These are phyloP conservation scores for Coleophoma cylindrospora DNA, from an alignment of 2,329 filamentous ascomycete genomes.

Conservation along the genomic window DNA sequence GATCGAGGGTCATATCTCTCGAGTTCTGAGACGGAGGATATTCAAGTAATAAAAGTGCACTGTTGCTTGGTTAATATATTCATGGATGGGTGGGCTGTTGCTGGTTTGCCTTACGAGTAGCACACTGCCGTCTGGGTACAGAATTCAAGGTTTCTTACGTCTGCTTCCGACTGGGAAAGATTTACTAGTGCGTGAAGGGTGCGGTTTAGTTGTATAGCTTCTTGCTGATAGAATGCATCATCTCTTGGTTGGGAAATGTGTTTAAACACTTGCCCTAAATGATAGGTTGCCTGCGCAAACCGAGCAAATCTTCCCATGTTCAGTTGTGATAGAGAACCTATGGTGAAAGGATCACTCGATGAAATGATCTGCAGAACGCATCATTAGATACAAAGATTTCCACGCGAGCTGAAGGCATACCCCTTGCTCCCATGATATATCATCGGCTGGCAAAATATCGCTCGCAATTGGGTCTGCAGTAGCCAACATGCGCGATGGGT, in stretches of 20 bases:
- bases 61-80: neutral
- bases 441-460: conserved; percentile 2
- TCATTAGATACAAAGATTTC: neutral
- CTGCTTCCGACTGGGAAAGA: neutral
- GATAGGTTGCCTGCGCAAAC: conserved; percentile 4
- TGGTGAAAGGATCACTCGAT: neutral
- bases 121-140: conserved; percentile 5
- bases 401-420: neutral
- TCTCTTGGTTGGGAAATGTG: neutral
- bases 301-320: conserved; percentile 8
- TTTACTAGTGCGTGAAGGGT: conserved; percentile 4
- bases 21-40: neutral
- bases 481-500: conserved; percentile 1
- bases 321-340: neutral
- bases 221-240: neutral
- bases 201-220: conserved; percentile 3
- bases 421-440: conserved; percentile 2
- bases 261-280: conserved; percentile 2
- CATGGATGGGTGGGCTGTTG: no score
- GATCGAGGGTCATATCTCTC: neutral
- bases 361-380: neutral
- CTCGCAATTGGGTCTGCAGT: conserved; percentile 1
- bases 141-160: conserved; percentile 1
- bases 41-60: neutral
- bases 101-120: conserved; percentile 1